phyloP scores from a whole-genome alignment of 371 early-diverging fungal species.

The Lichtheimia ornata region DNA sequence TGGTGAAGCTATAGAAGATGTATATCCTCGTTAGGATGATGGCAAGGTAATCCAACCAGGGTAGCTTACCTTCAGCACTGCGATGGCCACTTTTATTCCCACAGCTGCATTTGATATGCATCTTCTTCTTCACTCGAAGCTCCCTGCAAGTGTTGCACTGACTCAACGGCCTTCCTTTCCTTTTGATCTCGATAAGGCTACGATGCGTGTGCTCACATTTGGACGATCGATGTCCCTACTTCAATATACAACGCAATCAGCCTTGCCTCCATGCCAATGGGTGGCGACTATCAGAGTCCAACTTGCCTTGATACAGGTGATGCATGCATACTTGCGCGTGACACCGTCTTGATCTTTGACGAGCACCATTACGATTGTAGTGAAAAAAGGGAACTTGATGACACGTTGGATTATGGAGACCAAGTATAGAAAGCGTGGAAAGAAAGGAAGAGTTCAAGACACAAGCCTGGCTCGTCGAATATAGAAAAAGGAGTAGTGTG shows the following conservation, averaged over 20 bases:
- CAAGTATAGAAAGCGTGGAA: too few relatives aligned
- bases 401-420: too few relatives aligned
- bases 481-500: too few relatives aligned
- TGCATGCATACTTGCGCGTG: slow-evolving; percentile 44
- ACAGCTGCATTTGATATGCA: slow-evolving; percentile 76
- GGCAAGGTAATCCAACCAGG: too few relatives aligned
- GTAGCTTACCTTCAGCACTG: background rate
- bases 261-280: background rate
- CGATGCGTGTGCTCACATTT: slow-evolving; percentile 63
- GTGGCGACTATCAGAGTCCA: background rate
- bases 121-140: slow-evolving; percentile 69
- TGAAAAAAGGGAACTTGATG: too few relatives aligned
- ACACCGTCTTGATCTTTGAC: slow-evolving; percentile 36
- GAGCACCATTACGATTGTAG: slow-evolving; percentile 21
- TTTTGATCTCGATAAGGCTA: slow-evolving; percentile 65
- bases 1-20: too few relatives aligned
- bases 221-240: slow-evolving; percentile 64
- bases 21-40: too few relatives aligned
- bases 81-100: slow-evolving; percentile 7
- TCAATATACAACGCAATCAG: background rate
- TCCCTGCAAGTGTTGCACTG: slow-evolving; percentile 76
- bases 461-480: too few relatives aligned
- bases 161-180: slow-evolving; percentile 78
- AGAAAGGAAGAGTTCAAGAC: too few relatives aligned
- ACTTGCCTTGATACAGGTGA: slow-evolving; percentile 46